phyloP scores from a whole-genome alignment of 805 yeast species.

The Myxozyma kluyveri region DNA sequence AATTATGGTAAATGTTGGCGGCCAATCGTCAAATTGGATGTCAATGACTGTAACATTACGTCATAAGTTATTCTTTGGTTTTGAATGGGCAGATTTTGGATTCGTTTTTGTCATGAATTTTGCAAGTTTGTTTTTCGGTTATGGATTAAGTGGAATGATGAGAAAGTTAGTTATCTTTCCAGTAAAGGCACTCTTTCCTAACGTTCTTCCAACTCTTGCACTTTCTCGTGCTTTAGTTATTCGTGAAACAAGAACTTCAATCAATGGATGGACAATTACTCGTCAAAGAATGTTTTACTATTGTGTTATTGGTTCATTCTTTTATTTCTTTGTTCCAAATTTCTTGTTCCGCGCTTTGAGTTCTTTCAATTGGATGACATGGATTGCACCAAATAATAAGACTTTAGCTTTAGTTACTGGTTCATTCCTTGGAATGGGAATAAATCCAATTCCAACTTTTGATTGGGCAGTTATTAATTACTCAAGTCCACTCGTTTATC shows the following conservation, averaged over 20 bases:
- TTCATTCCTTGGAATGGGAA: slow-evolving; percentile 40
- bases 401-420: slow-evolving; percentile 52
- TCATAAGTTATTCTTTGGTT: slow-evolving; percentile 21
- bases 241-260: slow-evolving; percentile 45
- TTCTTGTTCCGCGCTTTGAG: slow-evolving; percentile 59
- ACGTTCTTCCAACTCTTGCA: slow-evolving; percentile 48
- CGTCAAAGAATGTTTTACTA: slow-evolving; percentile 51
- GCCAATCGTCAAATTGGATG: slow-evolving; percentile 13
- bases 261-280: slow-evolving; percentile 50
- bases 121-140: slow-evolving; percentile 61
- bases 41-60: slow-evolving; percentile 7
- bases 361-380: slow-evolving; percentile 55
- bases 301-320: slow-evolving; percentile 43
- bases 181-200: slow-evolving; percentile 58
- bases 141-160: slow-evolving; percentile 64
- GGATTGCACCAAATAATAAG: slow-evolving; percentile 54
- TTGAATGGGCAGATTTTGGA: slow-evolving; percentile 42
- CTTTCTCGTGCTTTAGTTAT: slow-evolving; percentile 49
- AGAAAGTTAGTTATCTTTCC: slow-evolving; percentile 48
- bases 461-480: slow-evolving; percentile 43
- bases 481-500: slow-evolving; percentile 46
- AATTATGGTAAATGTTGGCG: slow-evolving; percentile 33
- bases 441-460: slow-evolving; percentile 48
- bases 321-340: slow-evolving; percentile 61
- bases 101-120: slow-evolving; percentile 53